phyloP scores from a whole-genome alignment of 257 asterid species.

The Plantago major region DNA sequence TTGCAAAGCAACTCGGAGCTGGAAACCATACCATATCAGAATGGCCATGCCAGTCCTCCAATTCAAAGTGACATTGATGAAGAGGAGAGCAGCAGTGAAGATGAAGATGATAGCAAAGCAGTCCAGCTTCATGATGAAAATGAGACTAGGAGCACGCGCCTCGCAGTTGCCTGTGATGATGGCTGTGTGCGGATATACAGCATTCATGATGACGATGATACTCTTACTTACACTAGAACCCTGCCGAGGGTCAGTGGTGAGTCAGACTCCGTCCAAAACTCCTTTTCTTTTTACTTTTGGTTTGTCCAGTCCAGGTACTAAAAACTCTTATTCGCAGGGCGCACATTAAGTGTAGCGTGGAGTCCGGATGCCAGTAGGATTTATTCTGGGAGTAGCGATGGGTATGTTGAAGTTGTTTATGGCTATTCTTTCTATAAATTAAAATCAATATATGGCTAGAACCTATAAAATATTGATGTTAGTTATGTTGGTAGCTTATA shows the following conservation, averaged over 20 bases:
- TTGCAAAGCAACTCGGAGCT: slow-evolving; percentile 18
- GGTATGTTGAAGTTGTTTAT: slow-evolving; percentile 43
- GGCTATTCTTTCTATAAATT: not conserved
- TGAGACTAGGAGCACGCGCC: slow-evolving; percentile 30
- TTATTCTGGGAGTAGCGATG: slow-evolving; percentile 90
- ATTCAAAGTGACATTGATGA: slow-evolving; percentile 32
- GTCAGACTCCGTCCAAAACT: slow-evolving; percentile 33
- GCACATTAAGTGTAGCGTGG: slow-evolving; percentile 78
- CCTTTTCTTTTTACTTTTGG: not conserved
- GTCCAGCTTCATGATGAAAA: slow-evolving; percentile 37
- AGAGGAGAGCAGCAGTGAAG: slow-evolving; percentile 46
- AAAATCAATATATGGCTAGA: not conserved
- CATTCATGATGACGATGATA: slow-evolving; percentile 39
- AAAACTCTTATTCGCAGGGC: slow-evolving; percentile 43
- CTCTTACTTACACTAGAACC: slow-evolving; percentile 46
- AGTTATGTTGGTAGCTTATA: not conserved
- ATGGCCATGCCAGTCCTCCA: slow-evolving; percentile 42
- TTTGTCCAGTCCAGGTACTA: slow-evolving; percentile 1
- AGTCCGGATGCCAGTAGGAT: slow-evolving; percentile 68
- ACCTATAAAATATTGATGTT: not conserved
- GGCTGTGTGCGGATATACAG: slow-evolving; percentile 78
- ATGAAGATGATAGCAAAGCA: slow-evolving; percentile 32
- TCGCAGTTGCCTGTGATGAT: slow-evolving; percentile 89
- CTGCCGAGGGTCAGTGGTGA: slow-evolving; percentile 93
- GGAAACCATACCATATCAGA: slow-evolving; percentile 34